These are phyloP conservation scores for Sarocladiaceae sp. DNA, from an alignment of 2,329 filamentous ascomycete genomes.

Conservation along the genomic window DNA sequence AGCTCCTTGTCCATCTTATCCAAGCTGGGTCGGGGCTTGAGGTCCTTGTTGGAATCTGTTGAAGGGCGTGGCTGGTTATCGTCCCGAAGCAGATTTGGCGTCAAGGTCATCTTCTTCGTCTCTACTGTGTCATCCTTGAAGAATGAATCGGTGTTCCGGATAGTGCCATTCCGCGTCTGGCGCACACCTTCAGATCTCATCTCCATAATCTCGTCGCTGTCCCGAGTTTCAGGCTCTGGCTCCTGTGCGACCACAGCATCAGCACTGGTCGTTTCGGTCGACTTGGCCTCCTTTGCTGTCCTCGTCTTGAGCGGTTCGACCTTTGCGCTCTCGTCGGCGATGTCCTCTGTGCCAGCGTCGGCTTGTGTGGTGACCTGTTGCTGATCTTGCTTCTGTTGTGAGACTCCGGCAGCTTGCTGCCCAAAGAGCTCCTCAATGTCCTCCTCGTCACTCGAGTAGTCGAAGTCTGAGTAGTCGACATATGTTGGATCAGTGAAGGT, in stretches of 20 bases:
- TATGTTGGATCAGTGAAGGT: constrained; percentile 81
- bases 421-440: constrained; percentile 40
- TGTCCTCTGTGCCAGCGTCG: constrained; percentile 22
- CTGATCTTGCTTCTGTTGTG: constrained; percentile 23
- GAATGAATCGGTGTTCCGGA: constrained; percentile 91
- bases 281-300: constrained; percentile 32
- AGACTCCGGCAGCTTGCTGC: constrained; percentile 24
- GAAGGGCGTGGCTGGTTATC: constrained; percentile 58
- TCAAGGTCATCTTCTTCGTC: constrained; percentile 95
- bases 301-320: constrained; percentile 50
- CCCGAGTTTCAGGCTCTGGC: constrained; percentile 31
- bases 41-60: constrained; percentile 34
- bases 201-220: constrained; percentile 63
- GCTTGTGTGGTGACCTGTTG: constrained; percentile 24
- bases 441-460: constrained; percentile 75
- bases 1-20: constrained; percentile 57
- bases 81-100: constrained; percentile 84
- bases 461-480: constrained; percentile 79
- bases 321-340: constrained; percentile 45
- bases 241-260: constrained; percentile 11
- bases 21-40: constrained; percentile 58
- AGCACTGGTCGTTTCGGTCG: constrained; percentile 22
- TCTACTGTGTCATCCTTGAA: constrained; percentile 94
- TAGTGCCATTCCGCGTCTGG: constrained; percentile 75
- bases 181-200: constrained; percentile 43